Percentiles rank a stretch among this genome's conserved stretches.
phyloP scores from a whole-genome alignment of 2,329 filamentous ascomycete species.

The Fusarium avenaceum region DNA sequence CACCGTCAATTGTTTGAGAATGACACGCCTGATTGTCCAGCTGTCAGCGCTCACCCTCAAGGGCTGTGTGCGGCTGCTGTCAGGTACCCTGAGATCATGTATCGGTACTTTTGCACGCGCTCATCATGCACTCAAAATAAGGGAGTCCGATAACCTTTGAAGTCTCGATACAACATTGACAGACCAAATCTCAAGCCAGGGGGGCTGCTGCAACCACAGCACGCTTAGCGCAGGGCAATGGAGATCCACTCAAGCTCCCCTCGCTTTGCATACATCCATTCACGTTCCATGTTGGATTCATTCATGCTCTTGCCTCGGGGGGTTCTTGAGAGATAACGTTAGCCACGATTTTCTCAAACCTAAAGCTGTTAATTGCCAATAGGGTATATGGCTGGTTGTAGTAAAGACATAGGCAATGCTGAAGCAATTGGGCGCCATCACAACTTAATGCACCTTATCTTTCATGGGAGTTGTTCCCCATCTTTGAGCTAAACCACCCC shows the following conservation, averaged over 20 bases:
- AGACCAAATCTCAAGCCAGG: conserved; percentile 39
- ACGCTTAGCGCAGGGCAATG: conserved; percentile 21
- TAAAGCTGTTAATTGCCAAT: neutral
- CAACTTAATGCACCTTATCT: neutral
- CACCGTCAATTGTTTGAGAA: conserved; percentile 32
- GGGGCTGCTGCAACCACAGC: conserved; percentile 35
- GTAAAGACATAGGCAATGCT: too few species aligned
- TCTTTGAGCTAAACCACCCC: conserved; percentile 26
- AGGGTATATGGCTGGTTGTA: neutral
- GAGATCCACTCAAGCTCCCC: conserved; percentile 49
- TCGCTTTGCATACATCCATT: conserved; percentile 26
- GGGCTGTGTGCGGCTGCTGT: conserved; percentile 26
- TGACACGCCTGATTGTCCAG: conserved; percentile 29
- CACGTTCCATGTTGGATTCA: conserved; percentile 13
- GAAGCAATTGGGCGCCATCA: too few species aligned
- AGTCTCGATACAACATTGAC: conserved; percentile 41
- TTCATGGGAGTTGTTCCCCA: neutral
- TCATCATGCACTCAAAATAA: conserved; percentile 4
- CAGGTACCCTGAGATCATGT: conserved; percentile 34
- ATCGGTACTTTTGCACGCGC: conserved; percentile 34
- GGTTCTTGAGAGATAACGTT: too few species aligned
- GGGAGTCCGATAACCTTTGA: conserved; percentile 24
- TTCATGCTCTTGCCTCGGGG: neutral
- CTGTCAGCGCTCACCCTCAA: conserved; percentile 22
- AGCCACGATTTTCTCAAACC: neutral